Evolutionary conservation across 768 basidiomycete species (phyloP), one percentile per base, ranked within the genome.

Genomic region (Coprinopsis sp.): DNA sequence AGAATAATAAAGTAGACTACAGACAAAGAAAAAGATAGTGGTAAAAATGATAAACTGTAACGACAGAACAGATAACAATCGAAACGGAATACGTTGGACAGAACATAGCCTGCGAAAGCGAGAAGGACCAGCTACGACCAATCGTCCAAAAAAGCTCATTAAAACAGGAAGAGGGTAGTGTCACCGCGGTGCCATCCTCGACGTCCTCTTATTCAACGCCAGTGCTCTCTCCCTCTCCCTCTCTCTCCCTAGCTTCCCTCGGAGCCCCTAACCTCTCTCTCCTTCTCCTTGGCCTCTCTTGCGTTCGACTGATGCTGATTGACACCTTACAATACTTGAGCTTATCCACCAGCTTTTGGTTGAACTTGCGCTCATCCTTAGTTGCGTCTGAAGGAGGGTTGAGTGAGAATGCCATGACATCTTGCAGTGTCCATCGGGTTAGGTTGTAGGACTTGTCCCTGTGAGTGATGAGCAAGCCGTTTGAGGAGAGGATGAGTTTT

Each of bases 361-460:
- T 71, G 55, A 81, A 78, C 64, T 82, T 85, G 44, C 72, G 70
- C 52, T 78, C 64, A 13, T 81, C 81, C 4, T 74, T 66, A 46
- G 84, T 78, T n/a, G 68, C 48, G 13, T 58, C 56, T 7, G 64
- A 63, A n/a, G 59, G 25, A 0, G 62, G 54, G 18, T 62, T 55
- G 41, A 73, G 68, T 0, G 82, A 68, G 18, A 67, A 65, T 1
- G 76, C 70, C 75, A 94, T 82, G 44, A 95, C 64, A 43, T 85
- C 81, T 38, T 76, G 76, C 36, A 95, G 70, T 24, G 79, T 74
- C 73, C 79, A 86, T 29, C 82, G 80, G 31, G 83, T 81, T 61
- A 92, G 66, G 44, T 74, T 73, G 69, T 91, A 88, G 56, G 83
- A 77, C 72, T 91, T 91, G 76, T 93, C 90, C 58, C 97, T 94